Evolutionary conservation across 192 early-diverging fungal genomes (phyloP), one percentile per base, ranked within the genome.

Genomic region (Funneliformis geosporum): DNA sequence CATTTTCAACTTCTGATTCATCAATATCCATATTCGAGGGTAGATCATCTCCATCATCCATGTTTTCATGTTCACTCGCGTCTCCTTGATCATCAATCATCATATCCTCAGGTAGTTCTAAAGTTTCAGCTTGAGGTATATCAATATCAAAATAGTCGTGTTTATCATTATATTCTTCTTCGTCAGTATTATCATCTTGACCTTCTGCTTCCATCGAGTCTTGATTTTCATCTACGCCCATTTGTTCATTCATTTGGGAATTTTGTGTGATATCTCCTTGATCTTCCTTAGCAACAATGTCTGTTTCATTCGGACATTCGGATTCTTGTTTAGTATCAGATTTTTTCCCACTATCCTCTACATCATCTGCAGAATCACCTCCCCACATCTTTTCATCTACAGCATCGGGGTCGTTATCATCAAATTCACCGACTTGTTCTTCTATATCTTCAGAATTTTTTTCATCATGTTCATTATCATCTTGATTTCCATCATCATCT

Each of bases 341-440:
- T 38, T 87, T 91, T 85, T 95, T 94, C 47, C 91, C 92, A 64
- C 90, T 88, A 61, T 91, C 90, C n/a, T 86, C 84, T 46, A 86
- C 82, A 61, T 85, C 82, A 46, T 90, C 86, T 23, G 86, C 86
- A 40, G 88, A 87, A 69, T 94, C 93, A 81, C 96, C 97, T 65
- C 92, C 94, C 98, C 98, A 99, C 89, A 99, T 89, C 87, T 98
- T 96, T 77, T 99, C 97, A 79, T 99, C 98, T 27, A 99, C 90
- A 0, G 93, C 92, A 71, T 96, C 92, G 1, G 94, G 93, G 73
- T 95, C 92, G 77, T 94, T 90, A 40, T 92, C 90, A 80, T 96
- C 96, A 7, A 98, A 87, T 66, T 99, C 91, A 43, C 96, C 98
- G 84, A 97, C 92, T 80, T 95, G 92, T 86, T 98, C 96, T 73